A percentile compares a stretch with the other conserved stretches of the same genome.
phyloP scores from a whole-genome alignment of 2,329 filamentous ascomycete genomes.

The Venturia oleaginea region DNA sequence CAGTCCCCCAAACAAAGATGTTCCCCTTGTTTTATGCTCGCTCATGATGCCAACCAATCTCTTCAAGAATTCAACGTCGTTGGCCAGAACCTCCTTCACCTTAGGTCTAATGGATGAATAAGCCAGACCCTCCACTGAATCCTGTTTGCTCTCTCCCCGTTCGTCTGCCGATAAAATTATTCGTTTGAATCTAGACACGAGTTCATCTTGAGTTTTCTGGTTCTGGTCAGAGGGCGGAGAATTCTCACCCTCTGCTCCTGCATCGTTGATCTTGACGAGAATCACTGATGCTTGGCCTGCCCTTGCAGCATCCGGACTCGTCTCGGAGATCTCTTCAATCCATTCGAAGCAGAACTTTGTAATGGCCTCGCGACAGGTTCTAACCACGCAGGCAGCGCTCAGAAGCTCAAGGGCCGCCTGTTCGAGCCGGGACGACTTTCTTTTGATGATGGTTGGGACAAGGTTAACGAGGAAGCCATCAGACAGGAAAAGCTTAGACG shows the following conservation, averaged over 20 bases:
- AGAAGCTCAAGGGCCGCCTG: slow-evolving; percentile 80
- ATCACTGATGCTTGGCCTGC: slow-evolving; percentile 43
- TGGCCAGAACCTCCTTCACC: slow-evolving; percentile 72
- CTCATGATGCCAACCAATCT: slow-evolving; percentile 57
- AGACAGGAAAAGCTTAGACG: slow-evolving; percentile 71
- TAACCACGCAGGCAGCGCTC: slow-evolving; percentile 83
- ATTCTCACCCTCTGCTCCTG: slow-evolving; percentile 7
- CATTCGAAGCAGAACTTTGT: slow-evolving; percentile 77
- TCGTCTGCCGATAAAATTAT: slow-evolving; percentile 55
- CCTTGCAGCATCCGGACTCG: slow-evolving; percentile 39
- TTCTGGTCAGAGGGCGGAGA: not conserved
- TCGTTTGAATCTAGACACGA: slow-evolving; percentile 49
- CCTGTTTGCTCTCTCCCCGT: slow-evolving; percentile 43
- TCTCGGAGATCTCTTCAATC: slow-evolving; percentile 72
- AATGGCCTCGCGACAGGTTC: slow-evolving; percentile 71
- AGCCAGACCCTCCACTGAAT: slow-evolving; percentile 81
- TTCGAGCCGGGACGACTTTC: slow-evolving; percentile 79
- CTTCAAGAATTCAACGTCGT: slow-evolving; percentile 59
- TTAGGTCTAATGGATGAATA: slow-evolving; percentile 81
- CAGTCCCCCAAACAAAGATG: slow-evolving; percentile 15
- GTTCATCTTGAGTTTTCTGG: slow-evolving; percentile 24
- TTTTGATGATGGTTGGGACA: slow-evolving; percentile 65
- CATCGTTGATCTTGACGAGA: slow-evolving; percentile 46
- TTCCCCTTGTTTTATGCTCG: slow-evolving; percentile 26
- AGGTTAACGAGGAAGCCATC: slow-evolving; percentile 78